Conservation (phyloP, 805 yeast species). For the Alloascoidea africana region DNA sequence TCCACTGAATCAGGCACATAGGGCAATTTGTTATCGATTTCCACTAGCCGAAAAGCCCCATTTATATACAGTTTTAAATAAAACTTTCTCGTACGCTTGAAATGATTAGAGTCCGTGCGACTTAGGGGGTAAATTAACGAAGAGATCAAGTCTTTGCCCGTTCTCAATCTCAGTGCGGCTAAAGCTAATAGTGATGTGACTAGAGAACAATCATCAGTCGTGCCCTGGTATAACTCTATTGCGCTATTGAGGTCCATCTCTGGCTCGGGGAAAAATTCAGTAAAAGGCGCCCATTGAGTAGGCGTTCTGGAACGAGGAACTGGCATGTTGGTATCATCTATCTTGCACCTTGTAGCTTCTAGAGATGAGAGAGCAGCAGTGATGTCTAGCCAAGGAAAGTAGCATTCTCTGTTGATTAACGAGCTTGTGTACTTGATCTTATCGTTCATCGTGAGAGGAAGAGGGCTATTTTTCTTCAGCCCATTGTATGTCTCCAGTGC, state of each 20-base stretch:
- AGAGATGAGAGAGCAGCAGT: neutral
- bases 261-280: slow-evolving; percentile 5
- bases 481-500: neutral
- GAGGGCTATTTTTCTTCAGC: neutral
- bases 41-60: slow-evolving; percentile 33
- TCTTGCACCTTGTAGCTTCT: neutral
- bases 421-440: neutral
- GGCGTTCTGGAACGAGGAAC: neutral
- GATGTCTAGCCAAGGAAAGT: neutral
- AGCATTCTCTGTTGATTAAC: neutral
- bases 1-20: slow-evolving; percentile 7
- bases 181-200: slow-evolving; percentile 52
- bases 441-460: neutral
- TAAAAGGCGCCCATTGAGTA: slow-evolving; percentile 10
- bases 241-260: slow-evolving; percentile 3
- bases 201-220: slow-evolving; percentile 57
- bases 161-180: slow-evolving; percentile 13
- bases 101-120: slow-evolving; percentile 13
- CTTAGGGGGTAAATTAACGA: slow-evolving; percentile 12
- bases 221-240: slow-evolving; percentile 28
- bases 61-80: slow-evolving; percentile 31
- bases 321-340: neutral
- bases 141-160: slow-evolving; percentile 8
- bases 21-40: slow-evolving; percentile 33
- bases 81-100: slow-evolving; percentile 18